Evolutionary conservation across 345 rosid genomes (phyloP), one percentile per base, ranked within the genome.

Genomic region (Cochlearia excelsa): DNA sequence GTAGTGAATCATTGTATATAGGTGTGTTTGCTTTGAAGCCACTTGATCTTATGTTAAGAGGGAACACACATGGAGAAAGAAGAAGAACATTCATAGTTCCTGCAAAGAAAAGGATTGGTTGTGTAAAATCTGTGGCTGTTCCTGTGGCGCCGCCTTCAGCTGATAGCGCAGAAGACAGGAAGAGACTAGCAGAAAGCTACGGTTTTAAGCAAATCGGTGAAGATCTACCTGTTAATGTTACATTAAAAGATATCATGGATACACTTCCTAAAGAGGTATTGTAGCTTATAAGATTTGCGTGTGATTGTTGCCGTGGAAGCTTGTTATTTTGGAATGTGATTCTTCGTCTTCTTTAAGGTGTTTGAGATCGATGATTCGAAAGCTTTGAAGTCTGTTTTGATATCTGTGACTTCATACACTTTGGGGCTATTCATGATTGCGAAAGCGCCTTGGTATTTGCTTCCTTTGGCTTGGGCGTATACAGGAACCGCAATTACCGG

Each of bases 381-480:
- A 75, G 98, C 98, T 48, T 88, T 88, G 95, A 82, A 76, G 75
- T 74, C 97, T 54, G 87, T 86, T 54, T 80, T 92, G 64, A 56
- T 75, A 83, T 88, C 98, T 5, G 81, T 62, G 66, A 74, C 89
- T 68, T 86, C 98, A 37, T 92, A 92, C 61, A 57, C 94, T 0
- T 63, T 86, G 77, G 99, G 98, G 29, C 79, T 92, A 44, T 75
- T 83, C 70, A 69, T 92, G 89, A 84, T 92, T 73, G 79, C 97
- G 1, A 88, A 82, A 74, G 77, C 89, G 4, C 97, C 99, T 9
- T 85, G 94, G 99, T 92, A 81, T 76, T 72, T 92, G 45, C 95
- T 93, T 68, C 97, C 99, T 30, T 72, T 88, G 70, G 94, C 95
- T 45, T 92, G 99, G 99, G 89, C 91, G 3, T 92, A 95, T 91